Evolutionary conservation across 2,329 filamentous ascomycete genomes (phyloP), one percentile per base, ranked within the genome.

Genomic region (Pestalotiopsis sp.): DNA sequence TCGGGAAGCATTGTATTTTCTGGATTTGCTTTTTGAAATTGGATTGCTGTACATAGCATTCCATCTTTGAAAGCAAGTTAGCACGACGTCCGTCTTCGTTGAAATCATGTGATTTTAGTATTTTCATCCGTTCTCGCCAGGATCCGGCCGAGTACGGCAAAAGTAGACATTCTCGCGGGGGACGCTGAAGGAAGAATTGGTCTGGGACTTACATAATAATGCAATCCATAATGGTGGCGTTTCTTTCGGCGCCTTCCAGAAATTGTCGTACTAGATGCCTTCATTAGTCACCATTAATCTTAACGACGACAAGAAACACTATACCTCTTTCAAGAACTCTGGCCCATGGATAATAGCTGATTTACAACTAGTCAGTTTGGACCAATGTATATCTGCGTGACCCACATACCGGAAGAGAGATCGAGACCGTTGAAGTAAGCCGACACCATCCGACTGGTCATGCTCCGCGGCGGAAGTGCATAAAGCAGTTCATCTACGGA

Each of bases 211-310:
- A 52, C 45, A 86, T 0, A 86, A 71, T 1, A 86, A 76, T 1
- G 82, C 84, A 12, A 87, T 66, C 84, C 84, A 87, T 68, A 82
- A 80, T 3, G 81, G 74, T 0, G 84, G 78, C 2, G 77, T 78
- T 0, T 71, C 72, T 2, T 73, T 68, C 3, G 81, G 82, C 12
- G 81, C 71, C 7, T 76, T 68, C 84, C 84, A 86, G 67, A 85
- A 86, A 0, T 72, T 73, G 3, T 81, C 77, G 67, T 86, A 86
- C 80, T 84, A 23, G 3, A 14, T 27, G 66, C 38, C 11, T 14
- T 41, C 38, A 20, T 38, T 14, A 62, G 59, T 36, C 23, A n/a
- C 56, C 17, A n/a, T 39, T 13, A 61, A 67, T 25, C 11, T 49
- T 14, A n/a, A 45, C 9, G 56, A 23, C 12, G n/a, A 25, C 5